Evolutionary conservation across 768 basidiomycete genomes (phyloP).

Genomic region (Calvatia gigantea): DNA sequence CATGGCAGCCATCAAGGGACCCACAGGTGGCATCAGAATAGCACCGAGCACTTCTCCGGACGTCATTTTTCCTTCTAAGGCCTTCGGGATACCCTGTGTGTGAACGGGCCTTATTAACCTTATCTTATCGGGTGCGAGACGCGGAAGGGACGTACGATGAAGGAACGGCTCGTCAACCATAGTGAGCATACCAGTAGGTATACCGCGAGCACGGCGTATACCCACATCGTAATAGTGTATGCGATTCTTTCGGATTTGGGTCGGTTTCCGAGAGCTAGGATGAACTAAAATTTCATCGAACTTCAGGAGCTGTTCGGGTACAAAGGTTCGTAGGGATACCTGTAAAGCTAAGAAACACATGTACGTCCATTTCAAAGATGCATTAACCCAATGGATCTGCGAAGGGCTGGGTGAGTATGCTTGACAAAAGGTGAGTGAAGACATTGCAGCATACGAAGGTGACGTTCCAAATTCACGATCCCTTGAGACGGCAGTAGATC

Average conservation of each 20-base stretch:
- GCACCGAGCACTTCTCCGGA: constrained; percentile 45
- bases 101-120: too few relatives aligned
- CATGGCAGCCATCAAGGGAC: constrained; percentile 81
- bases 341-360: constrained; percentile 70
- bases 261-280: constrained; percentile 67
- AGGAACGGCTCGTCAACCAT: constrained; percentile 76
- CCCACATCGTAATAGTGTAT: constrained; percentile 75
- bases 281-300: constrained; percentile 49
- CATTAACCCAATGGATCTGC: constrained; percentile 87
- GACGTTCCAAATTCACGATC: constrained; percentile 49
- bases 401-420: too few relatives aligned
- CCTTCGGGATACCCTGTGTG: constrained; percentile 47
- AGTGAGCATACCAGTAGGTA: constrained; percentile 89
- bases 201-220: constrained; percentile 77
- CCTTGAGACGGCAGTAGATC: constrained; percentile 62
- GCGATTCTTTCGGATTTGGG: constrained; percentile 83
- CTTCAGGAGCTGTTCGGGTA: background rate
- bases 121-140: too few relatives aligned
- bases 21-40: constrained; percentile 75
- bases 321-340: background rate
- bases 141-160: constrained; percentile 47
- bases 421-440: background rate
- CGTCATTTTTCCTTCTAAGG: constrained; percentile 43
- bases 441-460: background rate
- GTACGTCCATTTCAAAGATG: constrained; percentile 82